Evolutionary conservation across 192 early-diverging fungal species (phyloP), one percentile per base, ranked within the genome.

Genomic region (Gamsiella multidivaricata): DNA sequence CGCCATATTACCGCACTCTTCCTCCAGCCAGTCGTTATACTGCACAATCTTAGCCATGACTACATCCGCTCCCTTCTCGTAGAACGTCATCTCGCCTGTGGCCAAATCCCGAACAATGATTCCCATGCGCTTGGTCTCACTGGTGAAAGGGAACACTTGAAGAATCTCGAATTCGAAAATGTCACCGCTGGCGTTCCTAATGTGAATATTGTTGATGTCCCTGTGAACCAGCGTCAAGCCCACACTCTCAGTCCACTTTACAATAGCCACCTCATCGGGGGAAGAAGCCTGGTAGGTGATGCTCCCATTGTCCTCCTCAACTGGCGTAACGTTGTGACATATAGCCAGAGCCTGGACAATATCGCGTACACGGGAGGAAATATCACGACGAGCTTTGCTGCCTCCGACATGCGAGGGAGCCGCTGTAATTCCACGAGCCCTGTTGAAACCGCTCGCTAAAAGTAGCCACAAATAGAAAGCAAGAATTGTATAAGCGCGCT

Each of bases 91-190:
- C 53, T 97, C 94, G 12, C 88, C 86, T 0, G 88, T 88, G 3
- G 72, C 54, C 45, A 80, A 62, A 47, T 96, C 92, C 15, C 85
- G 81, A 29, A 97, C 86, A 36, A 98, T 86, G 41, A 98, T 95
- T 52, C 97, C 97, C 97, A 98, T 98, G 45, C 97, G 90, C 81
- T 98, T 98, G 11, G 91, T 91, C 80, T 98, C 96, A 81, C 92
- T 94, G n/a, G 96, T 98, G 74, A 98, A 98, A n/a, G 97, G 97
- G 62, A 98, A 98, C 10, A 95, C 87, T n/a, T 96, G 91, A 14
- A 98, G 82, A 3, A 98, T 89, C 26, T 91, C 85, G 80, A 88
- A 98, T 25, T 89, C 84, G 37, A 93, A 71, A 33, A 70, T 56
- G 5, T 86, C 81, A 3, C 83, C 89, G 18, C 84, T 63, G 0